Evolutionary conservation across 2,329 filamentous ascomycete species (phyloP), one percentile per base, ranked within the genome.

Genomic region (Dendryphion nanum): DNA sequence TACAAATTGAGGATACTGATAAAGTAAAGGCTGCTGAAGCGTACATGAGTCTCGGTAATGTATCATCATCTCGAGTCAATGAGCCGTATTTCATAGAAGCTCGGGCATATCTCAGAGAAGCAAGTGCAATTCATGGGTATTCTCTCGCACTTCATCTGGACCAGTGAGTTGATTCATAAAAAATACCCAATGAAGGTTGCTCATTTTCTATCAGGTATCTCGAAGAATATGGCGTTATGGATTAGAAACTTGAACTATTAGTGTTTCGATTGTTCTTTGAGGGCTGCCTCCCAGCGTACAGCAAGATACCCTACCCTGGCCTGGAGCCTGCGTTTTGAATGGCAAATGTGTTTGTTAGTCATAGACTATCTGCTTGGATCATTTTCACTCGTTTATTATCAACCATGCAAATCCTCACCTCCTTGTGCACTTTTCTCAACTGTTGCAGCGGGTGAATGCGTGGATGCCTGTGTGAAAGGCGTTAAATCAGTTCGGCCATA

Each of bases 1-100:
- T 37, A 38, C 14, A 18, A 43, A 28, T 34, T 29, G 37, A 10
- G 3, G 4, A 14, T n/a, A n/a, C 15, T 19, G 14, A 20, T 35
- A 19, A 40, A 13, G 4, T 14, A 30, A 37, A 54, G 51, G 67
- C 73, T 21, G 74, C 74, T 15, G 74, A 77, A 59, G 70, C 73
- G 21, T 69, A 69, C 41, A 77, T 77, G 69, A 75, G 70, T 37
- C 51, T 77, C 13, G 74, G 74, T 12, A 77, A 76, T 38, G 72
- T 74, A 2, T 72, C 71, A 4, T 68, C 67, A 16, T 53, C 66
- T 6, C 64, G 69, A 21, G 51, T 56, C 26, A 74, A 74, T 41
- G 62, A 71, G 44, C 57, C 57, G 12, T 66, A 72, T 37, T 77
- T 75, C 42, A 56, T 59, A 14, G 60, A 69, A 48, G 75, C 75